phyloP scores from a whole-genome alignment of 768 basidiomycete species.

The Lactifluus piperatus region DNA sequence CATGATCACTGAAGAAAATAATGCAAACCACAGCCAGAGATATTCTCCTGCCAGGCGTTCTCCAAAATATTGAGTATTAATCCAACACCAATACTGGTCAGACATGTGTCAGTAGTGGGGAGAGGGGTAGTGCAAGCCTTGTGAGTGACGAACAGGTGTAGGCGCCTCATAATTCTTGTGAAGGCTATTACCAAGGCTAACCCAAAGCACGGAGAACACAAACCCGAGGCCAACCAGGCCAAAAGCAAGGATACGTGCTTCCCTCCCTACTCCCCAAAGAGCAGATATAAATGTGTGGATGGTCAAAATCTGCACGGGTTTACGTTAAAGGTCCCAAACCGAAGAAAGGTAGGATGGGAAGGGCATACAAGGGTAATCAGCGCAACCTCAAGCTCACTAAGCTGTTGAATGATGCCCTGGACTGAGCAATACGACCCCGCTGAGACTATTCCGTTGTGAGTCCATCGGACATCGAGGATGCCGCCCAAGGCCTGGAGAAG shows the following conservation, averaged over 20 bases:
- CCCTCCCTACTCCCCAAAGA: slow-evolving; percentile 30
- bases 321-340: neutral
- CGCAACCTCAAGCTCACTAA: slow-evolving; percentile 36
- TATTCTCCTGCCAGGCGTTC: neutral
- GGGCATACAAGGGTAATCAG: slow-evolving; percentile 34
- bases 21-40: slow-evolving; percentile 18
- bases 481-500: slow-evolving; percentile 33
- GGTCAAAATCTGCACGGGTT: slow-evolving; percentile 22
- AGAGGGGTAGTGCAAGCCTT: slow-evolving; percentile 20
- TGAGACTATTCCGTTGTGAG: slow-evolving; percentile 27
- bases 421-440: slow-evolving; percentile 30
- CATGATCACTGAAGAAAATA: slow-evolving; percentile 25
- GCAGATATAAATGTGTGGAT: slow-evolving; percentile 34
- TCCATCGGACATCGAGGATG: slow-evolving; percentile 32
- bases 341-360: neutral
- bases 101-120: slow-evolving; percentile 18
- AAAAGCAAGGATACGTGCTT: slow-evolving; percentile 25
- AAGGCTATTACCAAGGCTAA: neutral
- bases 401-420: slow-evolving; percentile 34
- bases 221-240: neutral
- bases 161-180: slow-evolving; percentile 23
- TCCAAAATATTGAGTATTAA: neutral
- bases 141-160: neutral
- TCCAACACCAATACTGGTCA: neutral
- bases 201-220: neutral